Evolutionary conservation across 2,329 filamentous ascomycete genomes (phyloP), one percentile per base, ranked within the genome.

Genomic region (Xylariaceae sp.): DNA sequence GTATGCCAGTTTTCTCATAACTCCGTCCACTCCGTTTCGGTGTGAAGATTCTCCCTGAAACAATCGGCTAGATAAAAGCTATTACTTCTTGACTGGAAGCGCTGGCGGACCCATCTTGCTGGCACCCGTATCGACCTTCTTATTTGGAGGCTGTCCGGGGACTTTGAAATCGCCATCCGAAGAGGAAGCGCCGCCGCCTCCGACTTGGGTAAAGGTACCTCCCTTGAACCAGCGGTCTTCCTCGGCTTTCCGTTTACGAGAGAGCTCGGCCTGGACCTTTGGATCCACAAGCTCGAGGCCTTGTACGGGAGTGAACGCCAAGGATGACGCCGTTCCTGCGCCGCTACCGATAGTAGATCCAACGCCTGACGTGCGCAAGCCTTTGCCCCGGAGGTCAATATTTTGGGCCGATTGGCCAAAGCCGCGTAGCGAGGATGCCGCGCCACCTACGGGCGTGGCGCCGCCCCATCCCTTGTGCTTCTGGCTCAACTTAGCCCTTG

Each of bases 161-260:
- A 95, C 87, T 72, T 91, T 95, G 79, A 96, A 96, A 0, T 83
- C 86, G 8, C 77, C 83, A 49, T 78, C 79, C 45, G 67, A 49
- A 60, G 60, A 59, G 47, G 58, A 64, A 29, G 65, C 65, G 12
- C 67, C 64, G 12, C 67, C 70, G 11, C 67, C 67, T 8, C 55
- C 84, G 53, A 95, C 81, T 70, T 96, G 91, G 6, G 94, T 96
- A 68, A 99, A 99, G 0, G 89, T 91, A n/a, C 94, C 94, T 46
- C 90, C 89, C 72, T 94, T 95, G 77, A 99, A 99, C 87, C 91
- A 99, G 39, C 90, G 80, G 68, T 97, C 92, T 69, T 96, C 90
- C 60, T 97, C 94, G 0, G 90, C 91, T 70, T 96, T 95, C 60
- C 91, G 79, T 76, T 97, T 97, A 64, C 90, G 81, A 68, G 81